A percentile compares a stretch with the other conserved stretches of the same genome.
phyloP scores from a whole-genome alignment of 495 filamentous ascomycete genomes.

The Parachaetomium inaequale region DNA sequence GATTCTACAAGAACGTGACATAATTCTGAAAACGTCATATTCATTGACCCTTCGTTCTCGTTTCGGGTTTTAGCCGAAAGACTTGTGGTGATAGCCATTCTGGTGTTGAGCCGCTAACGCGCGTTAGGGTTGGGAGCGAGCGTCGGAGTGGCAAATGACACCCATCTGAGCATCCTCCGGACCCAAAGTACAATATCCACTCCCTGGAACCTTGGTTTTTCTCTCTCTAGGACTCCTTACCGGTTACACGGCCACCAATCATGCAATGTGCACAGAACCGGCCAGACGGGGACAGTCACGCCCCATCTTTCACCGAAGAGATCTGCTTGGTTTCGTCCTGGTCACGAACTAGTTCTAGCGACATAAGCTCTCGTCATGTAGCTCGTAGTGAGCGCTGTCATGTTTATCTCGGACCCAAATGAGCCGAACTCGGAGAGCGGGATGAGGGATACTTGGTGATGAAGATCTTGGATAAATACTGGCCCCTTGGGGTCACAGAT shows the following conservation, averaged over 20 bases:
- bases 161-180: too few relatives aligned
- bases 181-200: background rate
- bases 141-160: too few relatives aligned
- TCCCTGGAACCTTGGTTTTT: background rate
- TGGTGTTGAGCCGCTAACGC: too few relatives aligned
- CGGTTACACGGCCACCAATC: constrained; percentile 1
- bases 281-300: background rate
- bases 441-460: background rate
- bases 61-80: too few relatives aligned
- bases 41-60: too few relatives aligned
- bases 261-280: background rate
- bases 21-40: too few relatives aligned
- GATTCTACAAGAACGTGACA: too few relatives aligned
- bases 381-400: background rate
- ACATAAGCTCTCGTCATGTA: background rate
- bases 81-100: too few relatives aligned
- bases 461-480: background rate
- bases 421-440: background rate
- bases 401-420: background rate
- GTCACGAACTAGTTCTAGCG: background rate
- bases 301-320: background rate
- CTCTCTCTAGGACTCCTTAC: background rate
- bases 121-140: too few relatives aligned
- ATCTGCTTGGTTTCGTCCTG: background rate
- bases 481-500: background rate